Base-by-base conservation (phyloP, 306 rosid species). In the Fragaria iinumae region DNA sequence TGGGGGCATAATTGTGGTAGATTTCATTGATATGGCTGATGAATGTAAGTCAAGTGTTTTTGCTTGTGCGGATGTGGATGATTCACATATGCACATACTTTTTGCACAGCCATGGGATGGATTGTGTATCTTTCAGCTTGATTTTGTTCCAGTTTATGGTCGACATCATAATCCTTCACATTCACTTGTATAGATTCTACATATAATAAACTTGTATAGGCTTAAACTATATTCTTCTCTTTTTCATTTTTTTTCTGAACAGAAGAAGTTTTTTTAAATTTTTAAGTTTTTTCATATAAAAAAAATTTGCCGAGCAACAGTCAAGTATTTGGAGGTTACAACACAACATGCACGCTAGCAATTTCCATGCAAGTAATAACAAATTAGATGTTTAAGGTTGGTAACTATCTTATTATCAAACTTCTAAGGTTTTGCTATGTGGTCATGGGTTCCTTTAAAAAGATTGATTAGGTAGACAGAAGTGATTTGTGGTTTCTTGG, bases 1-100 rank as follows among this genome's bases (percentile, higher is more conserved):
- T 75, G 97, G 99, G 62, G 99, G 99, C 86, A 95, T 95, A 76
- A 95, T 95, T 47, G 99, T 95, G 27, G 97, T 95, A 69, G 99
- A 95, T 89, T 95, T 95, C 86, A 92, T 92, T 83, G 97, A 90
- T 79, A 95, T 95, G 99, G 80, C 67, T n/a, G 97, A 92, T 77
- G 99, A 95, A 72, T 93, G 99, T 95, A 80, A 87, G 89, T 82
- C 67, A 34, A 59, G 36, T 32, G 3, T 32, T 3, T 3, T 66
- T 60, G 59, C 7, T 2, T 13, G 56, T 25, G 7, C 3, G 27
- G 9, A 36, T 6, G 39, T 29, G 76, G 36, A 32, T 43, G 34
- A 41, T 52, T 72, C 64, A 52, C 66, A 38, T 72, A 39, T 55
- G 59, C 36, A 32, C 49, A 72, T n/a, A 8, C 18, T 55, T 7